Evolutionary conservation across 2,329 filamentous ascomycete genomes (phyloP), one percentile per base, ranked within the genome.

Genomic region (Verticillium albo-atrum): DNA sequence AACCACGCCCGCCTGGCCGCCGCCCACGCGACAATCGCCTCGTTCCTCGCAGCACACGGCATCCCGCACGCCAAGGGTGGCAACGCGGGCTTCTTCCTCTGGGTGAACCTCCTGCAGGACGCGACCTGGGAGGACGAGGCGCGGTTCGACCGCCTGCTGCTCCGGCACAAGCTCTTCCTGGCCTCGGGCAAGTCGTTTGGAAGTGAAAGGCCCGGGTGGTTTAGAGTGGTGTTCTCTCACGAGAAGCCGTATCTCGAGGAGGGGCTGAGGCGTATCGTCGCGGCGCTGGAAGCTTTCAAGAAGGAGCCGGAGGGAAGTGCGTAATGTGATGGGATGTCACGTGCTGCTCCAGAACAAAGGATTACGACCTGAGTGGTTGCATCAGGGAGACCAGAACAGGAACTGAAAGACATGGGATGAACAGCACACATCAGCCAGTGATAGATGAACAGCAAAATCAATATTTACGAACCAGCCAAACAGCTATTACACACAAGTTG

Each of bases 71-170:
- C 76, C 0, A 67, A 73, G 0, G 79, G 79, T 0, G 74, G 71
- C 7, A 83, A 83, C 60, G 82, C 82, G 0, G 82, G 76, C 0
- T 84, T 85, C 65, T 85, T 84, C 65, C 65, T 85, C 0, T 85
- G 81, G 80, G 71, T 80, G 3, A 72, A 84, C 63, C 70, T 85
- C 17, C 77, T 75, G 1, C 72, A 73, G 1, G 78, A 74, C 57
- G 67, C 82, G 28, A 20, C 34, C 12, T 27, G 55, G 51, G n/a
- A 34, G 15, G 20, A 55, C 2, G 53, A 59, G 56, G 53, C 60
- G 56, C 51, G 37, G 30, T 27, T 75, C 2, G 68, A 68, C 58
- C 42, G 70, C 2, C 63, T 62, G 6, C 47, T 77, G 55, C 59
- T 76, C 20, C 55, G 58, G 2, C 63, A 69, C 2, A 72, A 63